Evolutionary conservation across 2,329 filamentous ascomycete genomes (phyloP).

Genomic region (Ceratocystis diversiconidia): DNA sequence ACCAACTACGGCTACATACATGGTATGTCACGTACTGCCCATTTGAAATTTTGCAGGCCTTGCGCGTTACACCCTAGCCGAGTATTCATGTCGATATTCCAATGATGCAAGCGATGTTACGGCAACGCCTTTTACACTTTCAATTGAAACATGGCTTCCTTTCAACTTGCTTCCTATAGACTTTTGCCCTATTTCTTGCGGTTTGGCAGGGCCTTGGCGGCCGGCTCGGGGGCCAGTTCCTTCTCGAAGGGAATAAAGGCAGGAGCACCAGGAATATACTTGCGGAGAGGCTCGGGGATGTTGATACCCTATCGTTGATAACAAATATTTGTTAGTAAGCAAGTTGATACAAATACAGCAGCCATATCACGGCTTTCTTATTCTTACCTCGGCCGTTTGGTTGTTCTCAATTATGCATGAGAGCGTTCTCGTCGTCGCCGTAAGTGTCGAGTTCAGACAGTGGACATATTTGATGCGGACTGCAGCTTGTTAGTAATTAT

Average conservation of each 20-base stretch:
- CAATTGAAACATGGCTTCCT: background rate
- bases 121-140: no score
- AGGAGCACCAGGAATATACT: slow-evolving; percentile 78
- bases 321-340: slow-evolving; percentile 11
- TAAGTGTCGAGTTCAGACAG: slow-evolving; percentile 77
- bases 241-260: slow-evolving; percentile 82
- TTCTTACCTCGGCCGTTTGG: slow-evolving; percentile 62
- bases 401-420: slow-evolving; percentile 97
- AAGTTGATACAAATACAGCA: background rate
- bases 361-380: background rate
- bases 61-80: no score
- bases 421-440: slow-evolving; percentile 78
- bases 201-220: slow-evolving; percentile 24
- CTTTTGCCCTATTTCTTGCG: slow-evolving; percentile 18
- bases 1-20: no score
- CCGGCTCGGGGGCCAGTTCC: slow-evolving; percentile 61
- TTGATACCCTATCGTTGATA: slow-evolving; percentile 48
- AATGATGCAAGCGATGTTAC: no score
- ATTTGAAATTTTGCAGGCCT: no score
- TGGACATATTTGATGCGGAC: slow-evolving; percentile 81
- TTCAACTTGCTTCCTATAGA: slow-evolving; percentile 11
- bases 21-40: no score
- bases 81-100: no score
- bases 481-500: slow-evolving; percentile 3
- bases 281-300: slow-evolving; percentile 69